Evolutionary conservation across 1,284 basidiomycete species (phyloP).

Genomic region (Neonothopanus nambi): DNA sequence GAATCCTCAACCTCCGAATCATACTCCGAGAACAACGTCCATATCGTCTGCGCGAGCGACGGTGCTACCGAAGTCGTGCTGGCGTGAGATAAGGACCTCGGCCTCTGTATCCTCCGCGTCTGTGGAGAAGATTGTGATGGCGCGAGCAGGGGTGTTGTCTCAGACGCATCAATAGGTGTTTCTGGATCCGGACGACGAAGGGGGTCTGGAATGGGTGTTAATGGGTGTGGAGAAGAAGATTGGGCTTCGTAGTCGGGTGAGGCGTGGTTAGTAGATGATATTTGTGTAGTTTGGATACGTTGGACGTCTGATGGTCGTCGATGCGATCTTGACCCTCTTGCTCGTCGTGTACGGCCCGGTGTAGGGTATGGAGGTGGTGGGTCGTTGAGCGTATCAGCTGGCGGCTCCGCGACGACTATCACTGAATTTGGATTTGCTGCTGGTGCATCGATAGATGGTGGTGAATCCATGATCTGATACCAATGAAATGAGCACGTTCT

Average conservation of each 20-base stretch:
- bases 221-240: background rate
- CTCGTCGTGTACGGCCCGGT: slow-evolving; percentile 12
- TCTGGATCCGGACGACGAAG: background rate
- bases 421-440: background rate
- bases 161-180: slow-evolving; percentile 29
- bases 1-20: slow-evolving; percentile 30
- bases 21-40: slow-evolving; percentile 56
- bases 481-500: too few relatives aligned
- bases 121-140: slow-evolving; percentile 12
- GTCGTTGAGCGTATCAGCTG: slow-evolving; percentile 19
- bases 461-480: background rate
- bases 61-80: slow-evolving; percentile 51
- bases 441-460: slow-evolving; percentile 7
- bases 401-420: background rate
- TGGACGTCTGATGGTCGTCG: slow-evolving; percentile 8
- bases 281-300: background rate
- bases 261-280: slow-evolving; percentile 9
- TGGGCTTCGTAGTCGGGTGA: slow-evolving; percentile 3
- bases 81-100: slow-evolving; percentile 55
- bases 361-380: slow-evolving; percentile 19
- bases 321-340: slow-evolving; percentile 6
- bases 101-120: slow-evolving; percentile 26
- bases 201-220: background rate
- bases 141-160: slow-evolving; percentile 45
- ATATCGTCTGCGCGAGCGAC: slow-evolving; percentile 59